These are phyloP conservation scores for Fusarium sp. DNA, from an alignment of 2,329 filamentous ascomycete species.

Conservation along the genomic window DNA sequence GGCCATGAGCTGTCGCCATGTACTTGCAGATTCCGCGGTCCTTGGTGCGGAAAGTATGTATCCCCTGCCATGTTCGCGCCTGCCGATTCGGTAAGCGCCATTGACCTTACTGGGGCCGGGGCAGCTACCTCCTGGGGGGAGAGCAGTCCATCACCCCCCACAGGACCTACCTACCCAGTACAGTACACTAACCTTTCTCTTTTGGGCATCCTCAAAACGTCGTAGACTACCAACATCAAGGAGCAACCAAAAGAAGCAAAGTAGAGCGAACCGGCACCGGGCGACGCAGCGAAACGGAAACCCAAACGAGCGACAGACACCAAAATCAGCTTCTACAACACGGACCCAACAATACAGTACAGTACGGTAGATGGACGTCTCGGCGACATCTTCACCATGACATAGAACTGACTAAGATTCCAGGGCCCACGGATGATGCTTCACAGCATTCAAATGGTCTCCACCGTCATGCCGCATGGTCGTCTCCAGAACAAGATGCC, in stretches of 20 bases:
- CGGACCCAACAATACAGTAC: neutral
- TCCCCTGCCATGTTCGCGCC: neutral
- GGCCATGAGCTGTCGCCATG: constrained; percentile 1
- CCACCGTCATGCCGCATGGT: constrained; percentile 3
- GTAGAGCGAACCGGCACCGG: neutral
- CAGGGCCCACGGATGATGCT: constrained; percentile 28
- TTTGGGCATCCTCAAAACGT: constrained; percentile 20
- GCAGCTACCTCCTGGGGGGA: neutral
- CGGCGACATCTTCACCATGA: constrained; percentile 24
- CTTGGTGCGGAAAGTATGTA: constrained; percentile 1
- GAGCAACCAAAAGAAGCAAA: neutral
- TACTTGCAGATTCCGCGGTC: neutral
- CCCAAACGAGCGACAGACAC: neutral
- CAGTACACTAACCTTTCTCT: constrained; percentile 5
- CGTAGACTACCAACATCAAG: neutral
- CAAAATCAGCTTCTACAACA: neutral
- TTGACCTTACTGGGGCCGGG: neutral
- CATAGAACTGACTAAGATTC: constrained; percentile 30
- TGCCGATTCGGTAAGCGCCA: constrained; percentile 13
- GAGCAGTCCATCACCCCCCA: constrained; percentile 11
- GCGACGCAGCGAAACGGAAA: neutral
- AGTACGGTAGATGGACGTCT: constrained; percentile 1
- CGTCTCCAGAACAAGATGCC: neutral
- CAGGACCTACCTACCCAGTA: neutral
- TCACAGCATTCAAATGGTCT: constrained; percentile 13